Evolutionary conservation across 352 stramenopile genomes (phyloP).

Genomic region (Phytophthora pini): DNA sequence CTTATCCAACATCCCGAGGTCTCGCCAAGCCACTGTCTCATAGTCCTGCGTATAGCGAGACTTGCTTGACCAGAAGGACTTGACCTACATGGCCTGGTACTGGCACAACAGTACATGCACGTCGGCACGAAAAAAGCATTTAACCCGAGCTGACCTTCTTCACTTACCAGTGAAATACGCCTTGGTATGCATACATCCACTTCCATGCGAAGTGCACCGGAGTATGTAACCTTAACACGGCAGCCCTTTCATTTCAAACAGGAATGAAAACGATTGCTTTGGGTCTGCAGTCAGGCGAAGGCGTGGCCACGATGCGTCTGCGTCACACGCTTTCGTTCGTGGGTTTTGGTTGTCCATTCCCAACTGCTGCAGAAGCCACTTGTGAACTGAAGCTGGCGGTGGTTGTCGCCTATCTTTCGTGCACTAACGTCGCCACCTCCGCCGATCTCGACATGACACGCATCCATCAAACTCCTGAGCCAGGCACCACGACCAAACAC

Average conservation of each 20-base stretch:
- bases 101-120: background rate
- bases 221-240: too few relatives aligned
- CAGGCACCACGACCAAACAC: slow-evolving; percentile 7
- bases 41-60: background rate
- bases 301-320: background rate
- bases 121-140: background rate
- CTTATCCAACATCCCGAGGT: slow-evolving; percentile 19
- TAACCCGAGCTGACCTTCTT: background rate
- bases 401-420: too few relatives aligned
- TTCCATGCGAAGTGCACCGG: background rate
- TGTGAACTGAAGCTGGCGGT: too few relatives aligned
- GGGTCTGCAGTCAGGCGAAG: background rate
- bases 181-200: background rate
- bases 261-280: too few relatives aligned
- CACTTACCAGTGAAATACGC: background rate
- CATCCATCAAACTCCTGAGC: slow-evolving; percentile 31
- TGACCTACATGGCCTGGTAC: background rate
- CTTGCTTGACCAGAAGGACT: background rate
- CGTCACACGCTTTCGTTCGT: slow-evolving; percentile 8
- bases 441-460: slow-evolving; percentile 17
- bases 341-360: slow-evolving; percentile 6
- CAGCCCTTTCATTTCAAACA: too few relatives aligned
- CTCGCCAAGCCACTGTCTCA: slow-evolving; percentile 13
- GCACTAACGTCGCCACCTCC: too few relatives aligned
- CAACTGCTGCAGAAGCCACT: background rate